Base-by-base conservation (phyloP, 2,329 filamentous ascomycete species). In the Curvularia lunata region DNA sequence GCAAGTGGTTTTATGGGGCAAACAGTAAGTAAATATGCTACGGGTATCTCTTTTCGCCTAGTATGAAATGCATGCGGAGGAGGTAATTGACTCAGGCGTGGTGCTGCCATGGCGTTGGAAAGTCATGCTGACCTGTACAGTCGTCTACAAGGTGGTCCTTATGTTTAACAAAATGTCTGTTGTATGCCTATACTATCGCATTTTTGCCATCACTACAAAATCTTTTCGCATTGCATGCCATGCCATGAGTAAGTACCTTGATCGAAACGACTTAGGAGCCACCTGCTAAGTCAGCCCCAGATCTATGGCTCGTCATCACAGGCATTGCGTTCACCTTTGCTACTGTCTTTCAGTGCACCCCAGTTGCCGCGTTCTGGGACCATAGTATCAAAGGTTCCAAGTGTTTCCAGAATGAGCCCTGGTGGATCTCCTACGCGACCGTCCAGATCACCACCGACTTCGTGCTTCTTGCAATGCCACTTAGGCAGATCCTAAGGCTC, bases 81-180 rank as follows among this genome's bases (percentile, higher is more conserved):
- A 37, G 25, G 3, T 7, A n/a, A 4, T 16, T 13, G 2, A 7
- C 19, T 4, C 2, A 42, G 10, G 19, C 40, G 19, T 19, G 38
- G 18, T 18, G 18, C 19, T 41, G 18, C 19, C 13, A 13, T 45
- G 4, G 3, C 5, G 10, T 23, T 10, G 8, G 8, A 12, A 1
- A 23, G 25, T 10, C 5, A 21, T 41, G 28, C 53, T 59, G 19
- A 59, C 45, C 5, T 13, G 25, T 1, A 13, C 16, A 59, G 59
- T 71, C n/a, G 59, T 77, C 21, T 79, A 78, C 65, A 77, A 78
- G 53, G 58, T 75, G 19, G 74, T 71, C 6, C 61, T 78, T 32
- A 70, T 67, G 56, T 64, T 75, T 41, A 75, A 70, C 58, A 77
- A 77, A 57, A 64, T 71, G 6, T 72, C 73, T 3, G 69, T 76